phyloP scores from a whole-genome alignment of 352 stramenopile genomes.

The Phytopythium boreale region DNA sequence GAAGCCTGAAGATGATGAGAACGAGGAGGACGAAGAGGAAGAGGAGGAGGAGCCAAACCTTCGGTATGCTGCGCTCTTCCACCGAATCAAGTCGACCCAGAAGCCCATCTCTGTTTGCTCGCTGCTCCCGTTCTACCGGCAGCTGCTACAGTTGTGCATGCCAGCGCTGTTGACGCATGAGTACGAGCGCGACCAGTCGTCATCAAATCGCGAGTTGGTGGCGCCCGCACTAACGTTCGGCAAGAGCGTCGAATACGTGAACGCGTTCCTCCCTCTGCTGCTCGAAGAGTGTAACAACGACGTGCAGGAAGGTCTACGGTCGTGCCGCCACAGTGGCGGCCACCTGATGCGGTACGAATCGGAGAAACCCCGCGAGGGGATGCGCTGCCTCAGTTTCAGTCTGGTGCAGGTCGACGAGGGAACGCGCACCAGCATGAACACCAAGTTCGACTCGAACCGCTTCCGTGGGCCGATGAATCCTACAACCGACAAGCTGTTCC shows the following conservation, averaged over 20 bases:
- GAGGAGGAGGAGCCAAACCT: slow-evolving; percentile 47
- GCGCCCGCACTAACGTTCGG: slow-evolving; percentile 58
- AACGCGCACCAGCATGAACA: slow-evolving; percentile 14
- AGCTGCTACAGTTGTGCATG: slow-evolving; percentile 77
- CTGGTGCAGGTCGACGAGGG: slow-evolving; percentile 52
- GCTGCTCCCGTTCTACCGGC: slow-evolving; percentile 78
- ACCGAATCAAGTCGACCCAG: slow-evolving; percentile 81
- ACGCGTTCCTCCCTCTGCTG: slow-evolving; percentile 74
- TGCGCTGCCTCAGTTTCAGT: slow-evolving; percentile 76
- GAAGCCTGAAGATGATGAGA: slow-evolving; percentile 1
- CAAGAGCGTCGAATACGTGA: slow-evolving; percentile 71
- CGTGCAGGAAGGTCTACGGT: slow-evolving; percentile 63
- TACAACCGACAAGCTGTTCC: slow-evolving; percentile 58
- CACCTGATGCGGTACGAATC: slow-evolving; percentile 77
- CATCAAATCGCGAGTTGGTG: slow-evolving; percentile 45
- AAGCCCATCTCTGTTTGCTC: slow-evolving; percentile 70
- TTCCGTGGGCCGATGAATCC: slow-evolving; percentile 9
- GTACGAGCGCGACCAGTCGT: slow-evolving; percentile 43
- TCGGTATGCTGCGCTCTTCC: slow-evolving; percentile 63
- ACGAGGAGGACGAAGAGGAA: slow-evolving; percentile 33
- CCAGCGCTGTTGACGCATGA: slow-evolving; percentile 64
- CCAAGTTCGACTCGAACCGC: slow-evolving; percentile 13
- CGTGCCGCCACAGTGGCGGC: slow-evolving; percentile 36
- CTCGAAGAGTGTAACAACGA: slow-evolving; percentile 85
- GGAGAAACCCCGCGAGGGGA: slow-evolving; percentile 77